Evolutionary conservation across 1,284 basidiomycete genomes (phyloP), one percentile per base, ranked within the genome.

Genomic region (Sanghuangporus weigelae): DNA sequence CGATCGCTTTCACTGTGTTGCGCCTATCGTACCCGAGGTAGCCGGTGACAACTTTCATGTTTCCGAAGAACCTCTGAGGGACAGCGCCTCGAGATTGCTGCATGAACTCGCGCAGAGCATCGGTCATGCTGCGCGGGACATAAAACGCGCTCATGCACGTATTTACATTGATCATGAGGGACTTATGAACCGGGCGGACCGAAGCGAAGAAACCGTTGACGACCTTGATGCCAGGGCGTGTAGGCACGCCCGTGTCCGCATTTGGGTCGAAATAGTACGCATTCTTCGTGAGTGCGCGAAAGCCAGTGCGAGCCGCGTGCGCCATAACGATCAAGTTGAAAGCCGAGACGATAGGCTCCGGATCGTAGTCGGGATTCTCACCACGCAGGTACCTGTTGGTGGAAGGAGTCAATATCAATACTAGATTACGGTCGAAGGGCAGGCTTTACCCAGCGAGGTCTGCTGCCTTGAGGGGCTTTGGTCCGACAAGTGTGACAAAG

Each of bases 61-160:
- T 82, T 38, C 80, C 79, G 2, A 76, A 75, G 67, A 90, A 81
- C 1, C 74, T 70, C 1, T 76, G 2, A 69, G 55, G 58, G 83
- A 48, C 78, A 0, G 75, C 81, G 0, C 82, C 84, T 0, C 69
- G 67, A 0, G 83, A 79, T 14, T 74, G 69, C 3, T 64, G 66
- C 6, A 70, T 66, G 68, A 87, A 90, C 2, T 75, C 77, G 2
- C 74, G 19, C 62, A 91, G 76, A 0, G 83, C 80, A 0, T 85
- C 74, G 0, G 81, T 84, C 3, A 91, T 76, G 61, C 84, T 85
- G 0, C 44, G 31, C 21, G 85, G 81, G 5, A 76, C 73, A 65
- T 89, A 81, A 70, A 92, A 92, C 0, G 88, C 88, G 0, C 86
- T 83, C 82, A 87, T 89, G 71, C 86, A 89, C 16, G 84, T 82